Percentiles rank a stretch among this genome's conserved stretches.
These are phyloP conservation scores for Westerdykella ornata DNA, from an alignment of 2,329 filamentous ascomycete genomes.

Conservation along the genomic window DNA sequence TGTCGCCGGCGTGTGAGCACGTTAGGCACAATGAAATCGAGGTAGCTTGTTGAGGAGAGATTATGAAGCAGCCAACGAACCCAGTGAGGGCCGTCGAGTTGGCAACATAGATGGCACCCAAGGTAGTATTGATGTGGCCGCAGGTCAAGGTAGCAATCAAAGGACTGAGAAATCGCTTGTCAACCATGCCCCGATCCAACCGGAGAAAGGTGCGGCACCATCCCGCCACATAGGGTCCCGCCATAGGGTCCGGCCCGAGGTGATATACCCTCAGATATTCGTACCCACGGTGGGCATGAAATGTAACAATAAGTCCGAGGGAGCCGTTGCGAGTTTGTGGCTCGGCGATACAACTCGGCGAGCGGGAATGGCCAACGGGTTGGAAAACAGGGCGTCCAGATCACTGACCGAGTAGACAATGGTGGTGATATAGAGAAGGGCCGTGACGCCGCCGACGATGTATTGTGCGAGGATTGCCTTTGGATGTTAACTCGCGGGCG, in stretches of 20 bases:
- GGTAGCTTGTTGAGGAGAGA: slow-evolving; percentile 53
- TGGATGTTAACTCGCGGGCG: slow-evolving; percentile 34
- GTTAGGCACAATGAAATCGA: slow-evolving; percentile 55
- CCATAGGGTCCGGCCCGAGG: slow-evolving; percentile 57
- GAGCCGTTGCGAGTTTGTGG: slow-evolving; percentile 39
- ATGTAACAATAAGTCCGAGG: slow-evolving; percentile 45
- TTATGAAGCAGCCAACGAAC: slow-evolving; percentile 55
- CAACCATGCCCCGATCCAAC: slow-evolving; percentile 46
- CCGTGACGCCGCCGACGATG: slow-evolving; percentile 32
- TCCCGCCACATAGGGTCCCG: slow-evolving; percentile 52
- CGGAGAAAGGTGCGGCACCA: slow-evolving; percentile 49
- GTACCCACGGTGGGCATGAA: slow-evolving; percentile 49
- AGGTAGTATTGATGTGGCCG: slow-evolving; percentile 46
- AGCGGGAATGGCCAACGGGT: slow-evolving; percentile 54
- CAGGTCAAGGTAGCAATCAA: slow-evolving; percentile 52
- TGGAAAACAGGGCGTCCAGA: slow-evolving; percentile 48
- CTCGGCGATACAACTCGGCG: slow-evolving; percentile 57
- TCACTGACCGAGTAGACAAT: slow-evolving; percentile 54
- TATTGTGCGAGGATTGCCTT: slow-evolving; percentile 38
- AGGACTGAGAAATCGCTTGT: slow-evolving; percentile 44
- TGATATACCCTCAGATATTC: slow-evolving; percentile 53
- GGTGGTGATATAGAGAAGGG: slow-evolving; percentile 34
- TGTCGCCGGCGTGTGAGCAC: slow-evolving; percentile 35
- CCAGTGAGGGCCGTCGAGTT: slow-evolving; percentile 60
- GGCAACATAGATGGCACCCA: slow-evolving; percentile 61